Percentiles rank a stretch among this genome's conserved stretches.
These are phyloP conservation scores for Vanilla planifolia DNA, from an alignment of 106 monocot species.

Conservation along the genomic window DNA sequence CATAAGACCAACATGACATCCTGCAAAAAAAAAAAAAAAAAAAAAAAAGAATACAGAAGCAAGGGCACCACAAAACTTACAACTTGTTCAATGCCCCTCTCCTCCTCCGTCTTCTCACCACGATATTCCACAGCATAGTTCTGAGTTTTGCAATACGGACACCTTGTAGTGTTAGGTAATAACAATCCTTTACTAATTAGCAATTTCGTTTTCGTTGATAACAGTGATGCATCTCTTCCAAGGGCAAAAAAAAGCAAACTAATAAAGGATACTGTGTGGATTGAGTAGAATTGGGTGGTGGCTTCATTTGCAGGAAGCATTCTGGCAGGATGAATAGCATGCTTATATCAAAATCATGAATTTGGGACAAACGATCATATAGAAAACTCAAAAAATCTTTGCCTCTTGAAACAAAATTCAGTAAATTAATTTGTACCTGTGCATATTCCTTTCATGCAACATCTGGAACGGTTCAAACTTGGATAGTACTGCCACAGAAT, in stretches of 20 bases:
- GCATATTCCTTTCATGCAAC: constrained; percentile 82
- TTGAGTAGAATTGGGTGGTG: constrained; percentile 44
- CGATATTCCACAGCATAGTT: constrained; percentile 82
- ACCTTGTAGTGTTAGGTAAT: constrained; percentile 41
- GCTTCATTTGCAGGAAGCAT: constrained; percentile 90
- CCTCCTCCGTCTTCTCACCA: constrained; percentile 63
- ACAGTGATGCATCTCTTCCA: background rate
- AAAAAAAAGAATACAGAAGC: background rate
- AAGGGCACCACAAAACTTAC: constrained; percentile 33
- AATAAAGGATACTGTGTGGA: constrained; percentile 76
- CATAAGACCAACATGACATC: too few relatives aligned
- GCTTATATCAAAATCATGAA: background rate
- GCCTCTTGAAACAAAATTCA: background rate
- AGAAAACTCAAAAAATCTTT: background rate
- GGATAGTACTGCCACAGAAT: constrained; percentile 56
- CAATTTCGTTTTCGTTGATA: background rate
- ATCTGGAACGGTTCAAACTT: constrained; percentile 75
- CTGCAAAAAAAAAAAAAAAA: background rate
- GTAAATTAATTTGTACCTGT: constrained; percentile 38
- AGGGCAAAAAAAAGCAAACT: background rate
- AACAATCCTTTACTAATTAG: background rate
- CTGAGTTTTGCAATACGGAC: constrained; percentile 78
- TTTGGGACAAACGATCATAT: background rate
- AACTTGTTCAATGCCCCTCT: constrained; percentile 77
- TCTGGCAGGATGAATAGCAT: constrained; percentile 29